Evolutionary conservation across 208 protist species (phyloP).

Genomic region (Endotrypanum monterogeii): DNA sequence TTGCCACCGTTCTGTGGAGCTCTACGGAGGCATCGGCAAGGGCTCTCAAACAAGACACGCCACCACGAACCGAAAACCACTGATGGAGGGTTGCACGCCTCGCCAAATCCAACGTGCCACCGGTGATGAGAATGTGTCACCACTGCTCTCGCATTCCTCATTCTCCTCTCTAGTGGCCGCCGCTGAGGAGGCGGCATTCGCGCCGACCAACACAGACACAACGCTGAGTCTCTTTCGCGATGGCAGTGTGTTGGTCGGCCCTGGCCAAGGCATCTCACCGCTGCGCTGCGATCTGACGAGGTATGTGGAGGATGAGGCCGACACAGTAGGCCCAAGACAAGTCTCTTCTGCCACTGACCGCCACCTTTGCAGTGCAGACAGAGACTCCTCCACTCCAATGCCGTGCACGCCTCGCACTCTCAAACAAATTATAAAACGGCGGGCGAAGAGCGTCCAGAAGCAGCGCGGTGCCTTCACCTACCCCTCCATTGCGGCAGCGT

Average conservation of each 20-base stretch:
- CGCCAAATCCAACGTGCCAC: not conserved
- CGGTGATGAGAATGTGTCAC: not conserved
- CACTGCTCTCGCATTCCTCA: not conserved
- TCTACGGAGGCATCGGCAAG: not conserved
- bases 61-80: not conserved
- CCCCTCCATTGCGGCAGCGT: not conserved
- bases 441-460: not conserved
- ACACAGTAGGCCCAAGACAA: not conserved
- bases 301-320: not conserved
- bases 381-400: not conserved
- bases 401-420: slow-evolving; percentile 3
- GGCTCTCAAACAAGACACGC: not conserved
- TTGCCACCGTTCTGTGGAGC: not conserved
- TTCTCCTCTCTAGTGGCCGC: slow-evolving; percentile 2
- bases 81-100: not conserved
- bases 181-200: slow-evolving; percentile 7
- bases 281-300: not conserved
- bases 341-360: not conserved
- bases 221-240: slow-evolving; percentile 1
- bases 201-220: slow-evolving; percentile 13
- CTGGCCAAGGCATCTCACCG: slow-evolving; percentile 11
- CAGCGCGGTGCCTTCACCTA: not conserved
- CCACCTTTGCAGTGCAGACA: not conserved
- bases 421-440: not conserved
- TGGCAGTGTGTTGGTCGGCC: slow-evolving; percentile 19